Conservation (phyloP, 2,329 filamentous ascomycete species). For the Tolypocladium ophioglossoides region DNA sequence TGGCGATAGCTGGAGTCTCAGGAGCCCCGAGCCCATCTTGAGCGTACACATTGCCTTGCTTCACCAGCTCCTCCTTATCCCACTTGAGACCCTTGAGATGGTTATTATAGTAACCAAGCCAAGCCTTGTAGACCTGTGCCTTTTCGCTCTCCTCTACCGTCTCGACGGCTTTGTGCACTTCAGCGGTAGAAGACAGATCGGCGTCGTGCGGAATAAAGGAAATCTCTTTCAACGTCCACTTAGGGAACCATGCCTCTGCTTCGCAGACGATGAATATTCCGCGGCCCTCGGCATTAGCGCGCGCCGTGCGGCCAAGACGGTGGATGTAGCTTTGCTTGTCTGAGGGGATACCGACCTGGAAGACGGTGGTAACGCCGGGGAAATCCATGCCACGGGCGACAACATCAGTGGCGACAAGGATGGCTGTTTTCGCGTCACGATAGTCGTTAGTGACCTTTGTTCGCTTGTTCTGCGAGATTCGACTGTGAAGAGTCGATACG, state of each 20-base stretch:
- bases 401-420: slow-evolving; percentile 61
- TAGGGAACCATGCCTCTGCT: slow-evolving; percentile 39
- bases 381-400: slow-evolving; percentile 66
- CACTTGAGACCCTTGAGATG: slow-evolving; percentile 33
- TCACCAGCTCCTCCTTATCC: slow-evolving; percentile 34
- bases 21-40: slow-evolving; percentile 33
- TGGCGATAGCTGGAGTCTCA: slow-evolving; percentile 35
- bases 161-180: slow-evolving; percentile 28
- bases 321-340: slow-evolving; percentile 57
- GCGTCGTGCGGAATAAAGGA: slow-evolving; percentile 35
- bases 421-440: slow-evolving; percentile 38
- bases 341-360: slow-evolving; percentile 50
- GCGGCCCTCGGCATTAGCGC: slow-evolving; percentile 52
- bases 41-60: slow-evolving; percentile 40
- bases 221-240: slow-evolving; percentile 42
- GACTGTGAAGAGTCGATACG: slow-evolving; percentile 37
- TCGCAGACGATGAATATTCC: slow-evolving; percentile 49
- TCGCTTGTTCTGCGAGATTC: slow-evolving; percentile 38
- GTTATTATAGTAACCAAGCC: slow-evolving; percentile 46
- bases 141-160: slow-evolving; percentile 33
- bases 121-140: slow-evolving; percentile 42
- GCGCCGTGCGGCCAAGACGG: slow-evolving; percentile 55
- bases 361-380: slow-evolving; percentile 55
- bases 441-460: slow-evolving; percentile 51
- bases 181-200: slow-evolving; percentile 29